Evolutionary conservation across 148 eudicot genomes (phyloP).

Genomic region (Dysphania ambrosioides): DNA sequence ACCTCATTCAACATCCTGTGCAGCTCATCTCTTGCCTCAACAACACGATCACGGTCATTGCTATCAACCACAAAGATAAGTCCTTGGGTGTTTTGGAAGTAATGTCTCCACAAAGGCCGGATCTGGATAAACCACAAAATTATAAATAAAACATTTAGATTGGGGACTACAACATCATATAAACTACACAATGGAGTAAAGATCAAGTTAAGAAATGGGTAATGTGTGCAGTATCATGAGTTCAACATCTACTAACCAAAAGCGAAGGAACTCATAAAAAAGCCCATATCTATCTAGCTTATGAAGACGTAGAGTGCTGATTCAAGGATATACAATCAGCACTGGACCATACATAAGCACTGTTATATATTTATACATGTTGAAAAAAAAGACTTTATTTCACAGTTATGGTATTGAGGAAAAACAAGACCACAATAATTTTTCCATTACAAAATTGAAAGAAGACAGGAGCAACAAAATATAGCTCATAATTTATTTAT

Average conservation of each 20-base stretch:
- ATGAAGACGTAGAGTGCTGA: constrained; percentile 38
- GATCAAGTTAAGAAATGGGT: neutral
- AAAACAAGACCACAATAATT: too few species aligned
- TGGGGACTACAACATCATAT: neutral
- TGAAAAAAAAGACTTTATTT: too few species aligned
- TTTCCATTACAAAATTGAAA: neutral
- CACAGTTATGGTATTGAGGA: too few species aligned
- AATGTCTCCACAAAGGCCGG: constrained; percentile 71
- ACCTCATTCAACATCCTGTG: constrained; percentile 79
- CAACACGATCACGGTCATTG: constrained; percentile 68
- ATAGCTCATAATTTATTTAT: neutral
- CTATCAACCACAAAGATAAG: constrained; percentile 76
- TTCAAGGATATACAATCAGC: constrained; percentile 28
- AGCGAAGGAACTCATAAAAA: constrained; percentile 22
- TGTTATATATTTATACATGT: too few species aligned
- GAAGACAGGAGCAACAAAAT: neutral
- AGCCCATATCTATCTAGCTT: constrained; percentile 28
- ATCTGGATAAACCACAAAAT: constrained; percentile 32
- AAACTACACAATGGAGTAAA: too few species aligned
- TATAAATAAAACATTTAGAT: neutral
- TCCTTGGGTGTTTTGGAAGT: constrained; percentile 74
- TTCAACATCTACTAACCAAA: constrained; percentile 17
- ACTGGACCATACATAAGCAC: constrained; percentile 40
- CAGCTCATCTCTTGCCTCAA: constrained; percentile 65
- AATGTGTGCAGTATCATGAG: constrained; percentile 28